A percentile compares a stretch with the other conserved stretches of the same genome.
Evolutionary conservation across 2,329 filamentous ascomycete species (phyloP).

Genomic region (Pseudocercospora crystallina): DNA sequence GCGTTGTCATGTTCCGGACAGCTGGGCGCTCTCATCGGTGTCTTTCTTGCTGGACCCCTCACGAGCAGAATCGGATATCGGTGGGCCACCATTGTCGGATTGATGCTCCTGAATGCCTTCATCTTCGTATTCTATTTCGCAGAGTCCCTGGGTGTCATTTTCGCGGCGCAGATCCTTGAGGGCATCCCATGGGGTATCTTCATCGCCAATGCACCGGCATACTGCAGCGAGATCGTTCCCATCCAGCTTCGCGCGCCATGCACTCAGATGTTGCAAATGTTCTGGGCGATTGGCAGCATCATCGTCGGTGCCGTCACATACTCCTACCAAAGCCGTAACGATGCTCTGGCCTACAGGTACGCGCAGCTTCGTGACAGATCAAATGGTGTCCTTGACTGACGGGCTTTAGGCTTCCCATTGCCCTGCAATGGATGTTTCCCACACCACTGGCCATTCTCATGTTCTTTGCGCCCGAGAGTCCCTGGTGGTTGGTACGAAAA

Average conservation of each 20-base stretch:
- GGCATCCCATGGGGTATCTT: constrained; percentile 67
- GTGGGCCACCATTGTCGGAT: constrained; percentile 56
- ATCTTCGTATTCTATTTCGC: constrained; percentile 63
- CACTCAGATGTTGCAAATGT: constrained; percentile 66
- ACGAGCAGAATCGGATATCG: constrained; percentile 61
- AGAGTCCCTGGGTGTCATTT: constrained; percentile 47
- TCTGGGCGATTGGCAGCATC: constrained; percentile 63
- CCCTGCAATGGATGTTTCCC: constrained; percentile 60
- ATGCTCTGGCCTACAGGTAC: constrained; percentile 45
- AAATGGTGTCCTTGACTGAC: constrained; percentile 33
- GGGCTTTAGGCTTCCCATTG: constrained; percentile 50
- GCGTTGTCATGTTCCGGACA: constrained; percentile 57
- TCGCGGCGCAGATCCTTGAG: constrained; percentile 59
- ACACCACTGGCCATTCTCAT: constrained; percentile 56
- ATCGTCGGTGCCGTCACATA: constrained; percentile 61
- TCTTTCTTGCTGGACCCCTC: constrained; percentile 60
- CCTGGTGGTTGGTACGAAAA: constrained; percentile 57
- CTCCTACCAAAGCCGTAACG: constrained; percentile 45
- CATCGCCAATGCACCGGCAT: constrained; percentile 64
- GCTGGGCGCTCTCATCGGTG: constrained; percentile 60
- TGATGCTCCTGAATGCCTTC: constrained; percentile 59
- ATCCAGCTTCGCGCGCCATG: constrained; percentile 57
- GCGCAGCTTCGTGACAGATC: constrained; percentile 20
- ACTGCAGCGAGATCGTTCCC: constrained; percentile 62
- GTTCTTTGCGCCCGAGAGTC: constrained; percentile 52